Conservation (phyloP, 768 basidiomycete genomes). For the Amanita inopinata region DNA sequence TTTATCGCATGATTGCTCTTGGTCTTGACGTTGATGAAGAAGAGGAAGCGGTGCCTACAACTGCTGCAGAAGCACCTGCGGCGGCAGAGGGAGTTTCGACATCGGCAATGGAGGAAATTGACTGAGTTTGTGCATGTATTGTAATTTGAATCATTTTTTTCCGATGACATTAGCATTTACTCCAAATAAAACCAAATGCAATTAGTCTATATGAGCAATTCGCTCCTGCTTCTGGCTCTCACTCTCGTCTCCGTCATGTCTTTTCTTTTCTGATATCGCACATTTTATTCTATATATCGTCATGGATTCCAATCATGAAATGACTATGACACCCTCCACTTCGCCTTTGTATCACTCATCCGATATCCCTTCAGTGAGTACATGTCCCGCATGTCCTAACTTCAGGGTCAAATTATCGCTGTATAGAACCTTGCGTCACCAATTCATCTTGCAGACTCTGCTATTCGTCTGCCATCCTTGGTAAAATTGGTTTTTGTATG, state of each 20-base stretch:
- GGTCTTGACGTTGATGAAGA: constrained; percentile 81
- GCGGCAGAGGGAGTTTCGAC: constrained; percentile 51
- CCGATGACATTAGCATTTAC: not conserved
- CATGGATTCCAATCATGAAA: too few species aligned
- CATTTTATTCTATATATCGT: too few species aligned
- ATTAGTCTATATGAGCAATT: not conserved
- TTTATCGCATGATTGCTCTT: constrained; percentile 94
- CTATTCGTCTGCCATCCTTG: not conserved
- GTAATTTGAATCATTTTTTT: not conserved
- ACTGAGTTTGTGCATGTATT: constrained; percentile 32
- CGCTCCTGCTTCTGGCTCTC: not conserved
- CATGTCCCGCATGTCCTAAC: not conserved
- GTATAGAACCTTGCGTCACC: constrained; percentile 2
- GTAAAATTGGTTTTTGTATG: not conserved
- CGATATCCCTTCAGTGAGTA: not conserved
- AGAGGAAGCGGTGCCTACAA: constrained; percentile 35
- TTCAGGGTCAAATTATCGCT: not conserved
- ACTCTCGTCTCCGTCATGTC: not conserved
- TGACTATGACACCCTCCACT: not conserved
- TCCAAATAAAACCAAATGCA: constrained; percentile 2
- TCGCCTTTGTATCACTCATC: not conserved
- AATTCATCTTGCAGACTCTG: not conserved
- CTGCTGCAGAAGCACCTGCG: constrained; percentile 39
- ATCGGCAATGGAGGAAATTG: constrained; percentile 97
- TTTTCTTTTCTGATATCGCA: not conserved